Evolutionary conservation across 805 yeast genomes (phyloP), one percentile per base, ranked within the genome.

Genomic region (Candida sphagnicola): DNA sequence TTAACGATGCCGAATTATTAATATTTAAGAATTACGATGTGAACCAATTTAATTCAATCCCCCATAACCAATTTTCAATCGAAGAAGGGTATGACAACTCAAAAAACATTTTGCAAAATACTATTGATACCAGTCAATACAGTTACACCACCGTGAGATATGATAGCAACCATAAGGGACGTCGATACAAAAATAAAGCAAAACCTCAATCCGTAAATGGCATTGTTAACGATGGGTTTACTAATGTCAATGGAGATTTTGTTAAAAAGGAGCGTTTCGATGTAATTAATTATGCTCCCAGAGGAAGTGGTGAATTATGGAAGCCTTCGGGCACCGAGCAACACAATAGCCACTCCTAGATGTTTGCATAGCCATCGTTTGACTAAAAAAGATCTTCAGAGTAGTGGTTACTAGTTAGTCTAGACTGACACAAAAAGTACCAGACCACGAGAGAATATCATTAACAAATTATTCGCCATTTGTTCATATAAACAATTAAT

Each of bases 231-330:
- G 24, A 19, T 16, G 37, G 41, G 17, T 33, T 33, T 18, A 38
- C 42, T 6, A 49, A 47, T 6, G 32, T 37, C 29, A 44, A 43
- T 28, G 71, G 70, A 17, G 59, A 59, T 18, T 40, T 47, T 32
- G 56, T 68, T 33, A 59, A 65, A 42, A 62, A 59, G 42, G 75
- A 79, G 40, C 56, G 62, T 15, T 75, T 67, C 45, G 69, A 70
- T 35, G 59, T 65, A 3, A 70, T 75, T 14, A 68, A 73, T 23
- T 81, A 68, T 58, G 85, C 83, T 3, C 75, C 82, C 32, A 70
- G 85, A 59, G 83, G 81, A 4, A 48, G 58, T 4, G 87, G 87
- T 6, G 61, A 74, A 41, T 61, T 80, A 42, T 80, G 85, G 85
- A 62, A 64, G 21, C 82, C 82, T 34, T 42, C n/a, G n/a, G n/a